Base-by-base conservation (phyloP, 2,329 filamentous ascomycete species). In the Colletotrichum sp. region DNA sequence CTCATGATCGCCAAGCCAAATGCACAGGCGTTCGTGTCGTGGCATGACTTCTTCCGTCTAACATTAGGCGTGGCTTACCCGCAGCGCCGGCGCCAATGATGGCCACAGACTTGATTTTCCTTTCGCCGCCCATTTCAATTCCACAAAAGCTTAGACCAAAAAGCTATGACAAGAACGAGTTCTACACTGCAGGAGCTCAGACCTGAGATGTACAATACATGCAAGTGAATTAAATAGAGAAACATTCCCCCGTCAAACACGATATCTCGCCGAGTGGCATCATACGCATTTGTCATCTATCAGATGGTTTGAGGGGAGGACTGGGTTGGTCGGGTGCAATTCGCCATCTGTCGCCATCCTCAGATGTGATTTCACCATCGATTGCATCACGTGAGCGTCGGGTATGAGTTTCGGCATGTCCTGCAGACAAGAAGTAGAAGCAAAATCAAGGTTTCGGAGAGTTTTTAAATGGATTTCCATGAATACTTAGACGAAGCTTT, bases 61-160 rank as follows among this genome's bases (percentile, higher is more conserved):
- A 5, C 1, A 3, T 39, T 18, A 12, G n/a, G 10, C 7, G 8
- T 16, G 2, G 24, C n/a, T 63, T 82, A 85, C 86, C 87, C 67
- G 86, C 82, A 18, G 86, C 85, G 28, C 87, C 86, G 6, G 86
- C 87, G 9, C 87, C 86, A 63, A 88, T 84, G 39, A 88, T 82
- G 24, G 86, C 86, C 8, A 88, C 85, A 3, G 86, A 86, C 75
- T 81, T 84, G 70, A 86, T 82, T 15, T 75, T 77, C 71, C 77
- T 78, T 21, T 81, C 76, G 62, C 71, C 78, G 32, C 73, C 75
- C 75, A 77, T 77, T 28, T 12, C 7, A 21, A 32, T 18, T 16
- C 8, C n/a, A 21, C 21, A 15, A 0, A 60, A 60, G 15, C 16
- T 36, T 9, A 8, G 8, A 15, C 36, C 13, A 30, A 21, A 1